These are phyloP conservation scores for Lanmaoa pseudosensibilis DNA, from an alignment of 768 basidiomycete species.

Conservation along the genomic window DNA sequence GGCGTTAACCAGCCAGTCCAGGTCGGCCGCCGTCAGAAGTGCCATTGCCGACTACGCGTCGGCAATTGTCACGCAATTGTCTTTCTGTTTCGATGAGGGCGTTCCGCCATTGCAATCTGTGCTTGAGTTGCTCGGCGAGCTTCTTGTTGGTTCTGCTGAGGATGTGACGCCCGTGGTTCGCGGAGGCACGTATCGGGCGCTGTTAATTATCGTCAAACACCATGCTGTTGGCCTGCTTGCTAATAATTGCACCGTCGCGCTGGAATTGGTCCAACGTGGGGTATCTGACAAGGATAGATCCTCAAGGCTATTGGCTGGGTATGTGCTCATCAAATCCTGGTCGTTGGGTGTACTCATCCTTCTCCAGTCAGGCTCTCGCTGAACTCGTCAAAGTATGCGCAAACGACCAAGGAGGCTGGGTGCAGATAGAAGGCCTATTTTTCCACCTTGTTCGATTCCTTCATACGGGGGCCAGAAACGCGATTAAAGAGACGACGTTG, in stretches of 20 bases:
- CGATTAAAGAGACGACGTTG: conserved; percentile 62
- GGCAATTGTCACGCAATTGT: conserved; percentile 15
- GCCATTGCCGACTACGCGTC: conserved; percentile 25
- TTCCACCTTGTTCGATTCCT: conserved; percentile 49
- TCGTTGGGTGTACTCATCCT: conserved; percentile 10
- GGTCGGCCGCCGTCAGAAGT: conserved; percentile 17
- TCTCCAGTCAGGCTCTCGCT: conserved; percentile 43
- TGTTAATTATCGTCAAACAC: conserved; percentile 45
- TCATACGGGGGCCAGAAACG: conserved; percentile 40
- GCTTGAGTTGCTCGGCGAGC: conserved; percentile 35
- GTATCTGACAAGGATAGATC: conserved; percentile 55
- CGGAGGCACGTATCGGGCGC: conserved; percentile 41
- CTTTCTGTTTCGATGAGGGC: conserved; percentile 2
- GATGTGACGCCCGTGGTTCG: conserved; percentile 51
- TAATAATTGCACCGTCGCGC: conserved; percentile 32
- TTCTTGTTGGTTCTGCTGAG: conserved; percentile 46
- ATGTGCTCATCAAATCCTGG: conserved; percentile 19
- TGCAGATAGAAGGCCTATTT: conserved; percentile 43
- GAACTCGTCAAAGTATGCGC: conserved; percentile 48
- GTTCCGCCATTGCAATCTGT: conserved; percentile 32
- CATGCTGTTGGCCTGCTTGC: conserved; percentile 33
- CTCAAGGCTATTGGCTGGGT: conserved; percentile 72
- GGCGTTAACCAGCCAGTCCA: conserved; percentile 10
- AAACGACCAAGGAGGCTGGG: conserved; percentile 33
- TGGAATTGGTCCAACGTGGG: conserved; percentile 46